Conservation (phyloP, 1,139 yeast species). For the Yamadazyma sp. region DNA sequence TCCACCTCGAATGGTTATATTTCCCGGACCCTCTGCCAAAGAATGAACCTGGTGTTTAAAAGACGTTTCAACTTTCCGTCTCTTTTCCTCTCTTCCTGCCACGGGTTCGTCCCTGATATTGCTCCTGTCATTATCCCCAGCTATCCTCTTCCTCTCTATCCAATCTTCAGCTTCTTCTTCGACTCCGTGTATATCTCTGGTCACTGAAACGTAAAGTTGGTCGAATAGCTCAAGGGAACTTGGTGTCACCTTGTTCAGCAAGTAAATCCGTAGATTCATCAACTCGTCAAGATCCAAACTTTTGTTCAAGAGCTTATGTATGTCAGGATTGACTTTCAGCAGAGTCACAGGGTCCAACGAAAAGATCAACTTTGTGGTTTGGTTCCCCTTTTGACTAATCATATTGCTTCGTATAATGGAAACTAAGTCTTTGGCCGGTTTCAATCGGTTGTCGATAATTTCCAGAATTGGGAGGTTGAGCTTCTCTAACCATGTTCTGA, state of each 20-base stretch:
- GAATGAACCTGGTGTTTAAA: too few relatives aligned
- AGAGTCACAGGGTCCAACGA: neutral
- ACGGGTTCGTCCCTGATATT: neutral
- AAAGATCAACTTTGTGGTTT: neutral
- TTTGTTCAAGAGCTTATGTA: neutral
- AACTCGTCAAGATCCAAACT: constrained; percentile 1
- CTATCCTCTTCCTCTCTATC: neutral
- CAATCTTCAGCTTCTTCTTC: neutral
- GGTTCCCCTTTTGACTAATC: neutral
- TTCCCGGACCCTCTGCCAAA: too few relatives aligned
- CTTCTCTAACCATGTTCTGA: constrained; percentile 5
- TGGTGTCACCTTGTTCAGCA: neutral
- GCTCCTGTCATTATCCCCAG: neutral
- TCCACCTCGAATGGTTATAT: too few relatives aligned
- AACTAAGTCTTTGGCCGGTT: constrained; percentile 2
- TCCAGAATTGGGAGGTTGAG: constrained; percentile 1
- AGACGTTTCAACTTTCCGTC: too few relatives aligned
- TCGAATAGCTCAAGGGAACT: constrained; percentile 9
- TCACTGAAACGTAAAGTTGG: constrained; percentile 8
- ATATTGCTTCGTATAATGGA: constrained; percentile 8
- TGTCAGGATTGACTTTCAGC: neutral
- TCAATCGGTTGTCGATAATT: constrained; percentile 1
- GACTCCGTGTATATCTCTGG: constrained; percentile 7
- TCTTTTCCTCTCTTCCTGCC: too few relatives aligned
- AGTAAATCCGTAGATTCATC: neutral